phyloP scores from a whole-genome alignment of 257 asterid species.

The Salvia rosmarinus region DNA sequence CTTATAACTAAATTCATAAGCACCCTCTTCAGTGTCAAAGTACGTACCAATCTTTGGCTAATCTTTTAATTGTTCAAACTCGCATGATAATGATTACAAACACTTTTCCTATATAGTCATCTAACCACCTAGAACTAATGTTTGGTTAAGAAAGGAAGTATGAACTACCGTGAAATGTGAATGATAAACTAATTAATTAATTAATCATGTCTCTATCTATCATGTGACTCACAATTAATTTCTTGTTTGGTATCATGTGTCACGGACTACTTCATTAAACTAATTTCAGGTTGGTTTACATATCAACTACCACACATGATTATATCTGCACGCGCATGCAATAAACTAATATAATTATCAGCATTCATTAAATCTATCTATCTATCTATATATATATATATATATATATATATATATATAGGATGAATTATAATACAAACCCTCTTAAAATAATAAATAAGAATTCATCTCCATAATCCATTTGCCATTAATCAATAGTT shows the following conservation, averaged over 20 bases:
- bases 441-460: no score
- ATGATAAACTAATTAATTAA: background rate
- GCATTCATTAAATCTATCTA: slow-evolving; percentile 3
- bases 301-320: background rate
- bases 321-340: slow-evolving; percentile 30
- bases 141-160: background rate
- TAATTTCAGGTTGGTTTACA: background rate
- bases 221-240: slow-evolving; percentile 15
- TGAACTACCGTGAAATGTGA: background rate
- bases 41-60: no score
- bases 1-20: no score
- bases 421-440: no score
- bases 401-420: no score
- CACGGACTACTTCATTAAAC: background rate
- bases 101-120: background rate
- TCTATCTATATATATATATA: background rate
- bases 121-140: background rate
- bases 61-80: no score
- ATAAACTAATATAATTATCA: slow-evolving; percentile 17
- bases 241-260: slow-evolving; percentile 6
- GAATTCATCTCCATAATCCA: no score
- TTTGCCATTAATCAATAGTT: no score
- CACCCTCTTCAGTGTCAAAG: no score
- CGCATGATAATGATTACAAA: background rate
- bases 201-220: slow-evolving; percentile 13